Evolutionary conservation across 257 asterid genomes (phyloP).

Genomic region (Solanum infundibuliforme): DNA sequence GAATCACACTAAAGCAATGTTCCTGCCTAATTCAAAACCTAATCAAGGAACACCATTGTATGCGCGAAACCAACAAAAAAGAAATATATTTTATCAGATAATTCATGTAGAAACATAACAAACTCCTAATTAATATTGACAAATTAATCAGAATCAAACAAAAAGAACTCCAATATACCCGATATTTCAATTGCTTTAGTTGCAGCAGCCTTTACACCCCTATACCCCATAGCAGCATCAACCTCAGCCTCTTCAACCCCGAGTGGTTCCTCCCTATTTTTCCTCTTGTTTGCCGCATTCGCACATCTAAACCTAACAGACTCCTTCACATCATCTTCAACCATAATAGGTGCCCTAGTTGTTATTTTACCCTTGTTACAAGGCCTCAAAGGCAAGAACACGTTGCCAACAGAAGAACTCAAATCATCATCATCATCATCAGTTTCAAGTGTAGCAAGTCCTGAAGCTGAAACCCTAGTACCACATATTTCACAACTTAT

Average conservation of each 20-base stretch:
- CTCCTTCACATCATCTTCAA: neutral
- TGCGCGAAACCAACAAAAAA: neutral
- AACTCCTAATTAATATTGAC: neutral
- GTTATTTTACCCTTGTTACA: conserved; percentile 16
- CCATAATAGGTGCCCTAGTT: neutral
- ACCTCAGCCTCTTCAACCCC: conserved; percentile 10
- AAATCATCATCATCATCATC: conserved; percentile 27
- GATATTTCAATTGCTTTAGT: conserved; percentile 17
- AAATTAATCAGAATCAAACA: neutral
- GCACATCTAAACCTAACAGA: conserved; percentile 3
- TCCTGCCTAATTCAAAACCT: neutral
- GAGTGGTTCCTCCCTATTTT: conserved; percentile 21
- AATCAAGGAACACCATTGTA: neutral
- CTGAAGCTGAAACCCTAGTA: conserved; percentile 51
- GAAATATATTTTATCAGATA: neutral
- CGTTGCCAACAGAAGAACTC: conserved; percentile 52
- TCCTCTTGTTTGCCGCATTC: conserved; percentile 47
- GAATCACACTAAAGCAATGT: neutral
- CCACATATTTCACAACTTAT: conserved; percentile 61
- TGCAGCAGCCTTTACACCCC: conserved; percentile 21
- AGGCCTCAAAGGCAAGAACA: conserved; percentile 57
- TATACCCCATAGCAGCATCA: conserved; percentile 16
- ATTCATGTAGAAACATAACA: neutral
- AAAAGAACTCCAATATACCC: conserved; percentile 23
- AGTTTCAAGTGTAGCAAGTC: conserved; percentile 42